Evolutionary conservation across 1,284 basidiomycete genomes (phyloP).

Genomic region (Cryptococcus sp.): DNA sequence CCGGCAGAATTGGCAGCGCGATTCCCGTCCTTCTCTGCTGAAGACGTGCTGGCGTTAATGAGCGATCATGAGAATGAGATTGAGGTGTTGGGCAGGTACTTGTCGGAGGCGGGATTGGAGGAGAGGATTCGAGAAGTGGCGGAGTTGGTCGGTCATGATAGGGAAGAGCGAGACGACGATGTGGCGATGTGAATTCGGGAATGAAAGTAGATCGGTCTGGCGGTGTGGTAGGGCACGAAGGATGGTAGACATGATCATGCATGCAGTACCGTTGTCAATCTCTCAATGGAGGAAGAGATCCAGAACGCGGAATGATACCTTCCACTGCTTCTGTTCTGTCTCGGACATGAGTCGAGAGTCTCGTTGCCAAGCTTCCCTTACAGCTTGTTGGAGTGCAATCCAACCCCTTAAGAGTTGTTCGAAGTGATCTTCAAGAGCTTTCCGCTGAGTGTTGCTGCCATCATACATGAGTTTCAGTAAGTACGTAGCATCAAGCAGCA

Average conservation of each 20-base stretch:
- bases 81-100: slow-evolving; percentile 30
- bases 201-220: background rate
- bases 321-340: too few species aligned
- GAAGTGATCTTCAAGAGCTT: too few species aligned
- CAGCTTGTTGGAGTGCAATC: too few species aligned
- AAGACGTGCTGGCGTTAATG: slow-evolving; percentile 44
- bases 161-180: slow-evolving; percentile 13
- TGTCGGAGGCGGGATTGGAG: slow-evolving; percentile 35
- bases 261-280: too few species aligned
- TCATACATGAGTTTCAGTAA: too few species aligned
- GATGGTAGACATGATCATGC: background rate
- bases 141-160: slow-evolving; percentile 37
- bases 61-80: slow-evolving; percentile 46
- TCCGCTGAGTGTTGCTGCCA: too few species aligned
- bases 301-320: too few species aligned
- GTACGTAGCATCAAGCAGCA: too few species aligned
- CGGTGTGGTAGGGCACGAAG: background rate
- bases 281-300: too few species aligned
- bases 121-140: slow-evolving; percentile 35
- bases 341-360: too few species aligned
- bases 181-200: slow-evolving; percentile 11
- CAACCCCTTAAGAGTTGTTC: too few species aligned
- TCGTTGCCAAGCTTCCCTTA: too few species aligned
- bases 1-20: slow-evolving; percentile 45
- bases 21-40: slow-evolving; percentile 36